phyloP scores from a whole-genome alignment of 164 flowering plant genomes.

The Tetrastigma voinierianum region DNA sequence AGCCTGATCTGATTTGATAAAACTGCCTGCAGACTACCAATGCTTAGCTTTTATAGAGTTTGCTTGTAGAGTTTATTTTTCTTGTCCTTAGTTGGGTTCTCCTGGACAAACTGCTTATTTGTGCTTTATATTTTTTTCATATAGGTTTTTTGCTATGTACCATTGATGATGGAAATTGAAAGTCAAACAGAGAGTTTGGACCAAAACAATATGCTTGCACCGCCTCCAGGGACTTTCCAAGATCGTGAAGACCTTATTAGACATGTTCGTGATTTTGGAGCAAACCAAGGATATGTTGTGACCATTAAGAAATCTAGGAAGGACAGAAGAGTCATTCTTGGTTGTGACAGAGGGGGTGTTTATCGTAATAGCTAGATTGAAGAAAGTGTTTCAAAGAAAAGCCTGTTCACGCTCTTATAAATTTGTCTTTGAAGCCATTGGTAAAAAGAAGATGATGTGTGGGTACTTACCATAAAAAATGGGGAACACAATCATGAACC shows the following conservation, averaged over 20 bases:
- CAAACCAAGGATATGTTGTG: constrained; percentile 41
- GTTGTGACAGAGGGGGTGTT: constrained; percentile 51
- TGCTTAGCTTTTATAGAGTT: too few relatives aligned
- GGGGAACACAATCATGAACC: constrained; percentile 41
- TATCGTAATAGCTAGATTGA: constrained; percentile 30
- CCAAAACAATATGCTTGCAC: constrained; percentile 33
- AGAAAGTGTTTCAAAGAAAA: constrained; percentile 28
- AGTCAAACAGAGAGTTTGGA: constrained; percentile 8
- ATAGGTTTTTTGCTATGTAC: not conserved
- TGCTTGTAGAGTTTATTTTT: too few relatives aligned
- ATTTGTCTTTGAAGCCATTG: constrained; percentile 37
- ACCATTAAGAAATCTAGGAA: constrained; percentile 40
- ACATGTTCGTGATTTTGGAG: constrained; percentile 41
- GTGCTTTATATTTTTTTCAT: not conserved
- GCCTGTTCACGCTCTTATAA: constrained; percentile 34
- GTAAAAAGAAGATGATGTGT: constrained; percentile 34
- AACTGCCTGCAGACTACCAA: too few relatives aligned
- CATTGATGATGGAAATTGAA: constrained; percentile 4
- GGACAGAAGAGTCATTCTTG: constrained; percentile 38
- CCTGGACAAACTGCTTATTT: not conserved
- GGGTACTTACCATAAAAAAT: constrained; percentile 32
- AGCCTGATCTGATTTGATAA: too few relatives aligned
- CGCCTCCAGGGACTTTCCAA: constrained; percentile 29
- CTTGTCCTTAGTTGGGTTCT: too few relatives aligned
- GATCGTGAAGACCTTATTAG: constrained; percentile 40